Evolutionary conservation across 257 asterid species (phyloP), one percentile per base, ranked within the genome.

Genomic region (Nicotiana paniculata): DNA sequence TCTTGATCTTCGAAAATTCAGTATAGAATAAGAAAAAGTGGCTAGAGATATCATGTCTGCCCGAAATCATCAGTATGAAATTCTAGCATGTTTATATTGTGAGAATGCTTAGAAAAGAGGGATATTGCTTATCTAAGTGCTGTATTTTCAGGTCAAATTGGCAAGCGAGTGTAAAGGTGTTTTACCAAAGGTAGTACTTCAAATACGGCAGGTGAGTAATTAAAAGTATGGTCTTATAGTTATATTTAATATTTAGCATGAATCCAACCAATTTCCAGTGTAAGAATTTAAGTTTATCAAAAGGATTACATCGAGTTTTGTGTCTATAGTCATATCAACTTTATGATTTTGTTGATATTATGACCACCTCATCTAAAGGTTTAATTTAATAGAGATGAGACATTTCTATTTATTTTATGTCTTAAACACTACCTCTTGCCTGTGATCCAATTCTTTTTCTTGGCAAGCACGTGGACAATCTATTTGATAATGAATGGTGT

Each of bases 161-260:
- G 97, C 84, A 37, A 94, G 96, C 88, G 82, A 82, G 37, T 89
- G 88, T 90, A 96, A 92, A 88, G 97, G 98, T 55, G 91, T 96
- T 82, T 97, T 94, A 83, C 92, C 96, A 66, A 94, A 94, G 90
- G 88, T 96, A 83, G 81, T 93, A 83, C 89, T 87, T 87, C 96
- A 83, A 88, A 94, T 84, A 6, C 92, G 90, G 55, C 98, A 95
- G 96, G 99, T 92, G 58, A 83, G 89, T 76, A 13, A 10, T 54
- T 54, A 26, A 4, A 21, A 43, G 4, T 21, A 46, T 74, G 79
- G 43, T 48, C 28, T 48, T 74, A 2, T 26, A 48, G 62, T 48
- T 46, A 51, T 74, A 13, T 26, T 51, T 74, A 74, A 74, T 74
- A 24, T 51, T 48, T 74, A 30, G 26, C 59, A 48, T 46, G 21